These are phyloP conservation scores for Lecanicillium sp. DNA, from an alignment of 2,329 filamentous ascomycete species.

Conservation along the genomic window DNA sequence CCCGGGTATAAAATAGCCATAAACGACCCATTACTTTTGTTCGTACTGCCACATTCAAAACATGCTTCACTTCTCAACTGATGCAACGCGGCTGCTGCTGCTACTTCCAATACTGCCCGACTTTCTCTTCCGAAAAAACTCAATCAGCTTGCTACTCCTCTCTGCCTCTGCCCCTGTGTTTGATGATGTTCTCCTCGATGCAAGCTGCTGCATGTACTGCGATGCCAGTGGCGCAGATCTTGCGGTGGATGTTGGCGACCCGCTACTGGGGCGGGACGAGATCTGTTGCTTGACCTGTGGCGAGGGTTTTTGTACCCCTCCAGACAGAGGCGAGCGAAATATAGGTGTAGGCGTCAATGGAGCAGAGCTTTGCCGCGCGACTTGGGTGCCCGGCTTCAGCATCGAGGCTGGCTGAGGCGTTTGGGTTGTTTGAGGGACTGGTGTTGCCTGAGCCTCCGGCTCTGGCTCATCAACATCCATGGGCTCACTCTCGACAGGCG, in stretches of 20 bases:
- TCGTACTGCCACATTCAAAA: too few relatives aligned
- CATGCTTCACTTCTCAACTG: background rate
- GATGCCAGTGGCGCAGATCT: conserved; percentile 13
- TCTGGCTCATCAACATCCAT: too few relatives aligned
- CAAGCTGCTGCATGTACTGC: conserved; percentile 15
- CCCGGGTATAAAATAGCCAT: background rate
- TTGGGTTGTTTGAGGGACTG: too few relatives aligned
- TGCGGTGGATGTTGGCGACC: conserved; percentile 11
- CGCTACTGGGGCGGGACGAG: background rate
- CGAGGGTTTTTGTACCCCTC: background rate
- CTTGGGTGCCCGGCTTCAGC: too few relatives aligned
- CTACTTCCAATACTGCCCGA: conserved; percentile 8
- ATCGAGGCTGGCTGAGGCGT: too few relatives aligned
- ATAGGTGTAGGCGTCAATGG: too few relatives aligned
- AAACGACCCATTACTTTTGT: too few relatives aligned
- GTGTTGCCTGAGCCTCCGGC: too few relatives aligned
- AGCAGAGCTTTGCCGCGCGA: too few relatives aligned
- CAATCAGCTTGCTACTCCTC: conserved; percentile 17
- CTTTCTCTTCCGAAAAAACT: conserved; percentile 18
- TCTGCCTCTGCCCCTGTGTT: conserved; percentile 11
- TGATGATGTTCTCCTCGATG: conserved; percentile 8
- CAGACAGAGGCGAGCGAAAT: too few relatives aligned
- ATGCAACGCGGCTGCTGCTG: conserved; percentile 11
- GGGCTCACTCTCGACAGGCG: too few relatives aligned
- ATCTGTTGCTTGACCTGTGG: background rate